A percentile compares a stretch with the other conserved stretches of the same genome.
Conservation (phyloP, 345 rosid genomes). For the Salix koriyanagi region DNA sequence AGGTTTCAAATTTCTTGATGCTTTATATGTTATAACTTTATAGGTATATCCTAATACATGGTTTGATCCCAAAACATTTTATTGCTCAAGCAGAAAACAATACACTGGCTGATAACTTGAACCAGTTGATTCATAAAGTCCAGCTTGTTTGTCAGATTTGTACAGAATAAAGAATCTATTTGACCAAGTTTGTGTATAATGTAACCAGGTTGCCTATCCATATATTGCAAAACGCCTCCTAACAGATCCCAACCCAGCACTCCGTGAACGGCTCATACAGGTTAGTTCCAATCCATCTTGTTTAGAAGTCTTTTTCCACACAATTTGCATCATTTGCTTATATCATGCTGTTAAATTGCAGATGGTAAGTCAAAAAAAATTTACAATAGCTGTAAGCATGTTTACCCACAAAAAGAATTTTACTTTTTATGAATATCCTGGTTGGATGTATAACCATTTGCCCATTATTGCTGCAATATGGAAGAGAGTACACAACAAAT, state of each 20-base stretch:
- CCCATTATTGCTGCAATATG: neutral
- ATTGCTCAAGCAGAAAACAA: too few relatives aligned
- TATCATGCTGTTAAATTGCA: neutral
- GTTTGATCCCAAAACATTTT: too few relatives aligned
- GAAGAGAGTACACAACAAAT: neutral
- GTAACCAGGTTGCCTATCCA: constrained; percentile 88
- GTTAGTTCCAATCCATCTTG: constrained; percentile 30
- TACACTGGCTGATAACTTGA: too few relatives aligned
- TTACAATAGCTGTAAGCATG: neutral
- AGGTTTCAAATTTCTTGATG: neutral
- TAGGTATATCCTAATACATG: too few relatives aligned
- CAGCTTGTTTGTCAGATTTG: too few relatives aligned
- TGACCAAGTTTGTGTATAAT: too few relatives aligned
- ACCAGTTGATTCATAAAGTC: too few relatives aligned
- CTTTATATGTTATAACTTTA: neutral
- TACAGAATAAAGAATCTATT: too few relatives aligned
- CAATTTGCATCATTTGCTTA: neutral
- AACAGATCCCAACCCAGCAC: constrained; percentile 97
- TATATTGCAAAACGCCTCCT: constrained; percentile 93
- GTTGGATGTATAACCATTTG: neutral
- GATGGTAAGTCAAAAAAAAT: neutral
- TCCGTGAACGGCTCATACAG: constrained; percentile 94
- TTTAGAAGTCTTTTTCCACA: neutral
- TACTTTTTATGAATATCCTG: too few relatives aligned
- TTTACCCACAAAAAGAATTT: too few relatives aligned